Conservation (phyloP, 495 filamentous ascomycete species). For the Lasiosphaeris hirsuta region DNA sequence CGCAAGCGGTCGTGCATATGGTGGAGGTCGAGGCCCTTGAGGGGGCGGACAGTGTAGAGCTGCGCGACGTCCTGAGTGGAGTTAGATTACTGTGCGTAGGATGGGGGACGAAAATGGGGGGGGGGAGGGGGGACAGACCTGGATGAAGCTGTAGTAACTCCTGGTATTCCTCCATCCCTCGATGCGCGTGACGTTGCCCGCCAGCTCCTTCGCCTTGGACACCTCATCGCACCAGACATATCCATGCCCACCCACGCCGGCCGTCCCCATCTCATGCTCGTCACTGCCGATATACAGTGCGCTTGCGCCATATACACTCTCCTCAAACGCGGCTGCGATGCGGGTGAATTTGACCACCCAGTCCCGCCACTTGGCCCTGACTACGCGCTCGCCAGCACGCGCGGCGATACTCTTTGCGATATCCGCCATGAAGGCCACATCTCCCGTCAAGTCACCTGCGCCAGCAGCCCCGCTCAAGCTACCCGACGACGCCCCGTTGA, state of each 20-base stretch:
- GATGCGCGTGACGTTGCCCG: slow-evolving; percentile 84
- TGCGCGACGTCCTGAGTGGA: slow-evolving; percentile 56
- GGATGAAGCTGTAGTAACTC: slow-evolving; percentile 92
- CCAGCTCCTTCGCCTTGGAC: slow-evolving; percentile 77
- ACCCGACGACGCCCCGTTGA: slow-evolving; percentile 40
- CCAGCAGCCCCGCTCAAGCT: slow-evolving; percentile 13
- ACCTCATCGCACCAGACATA: slow-evolving; percentile 89
- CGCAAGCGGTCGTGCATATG: slow-evolving; percentile 91
- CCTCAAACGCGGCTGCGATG: slow-evolving; percentile 90
- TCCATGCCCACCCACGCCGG: slow-evolving; percentile 63
- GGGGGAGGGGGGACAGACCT: slow-evolving; percentile 52
- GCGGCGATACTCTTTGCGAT: slow-evolving; percentile 77
- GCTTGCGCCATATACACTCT: slow-evolving; percentile 85
- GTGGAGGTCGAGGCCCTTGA: slow-evolving; percentile 79
- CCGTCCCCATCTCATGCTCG: slow-evolving; percentile 57
- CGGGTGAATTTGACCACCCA: slow-evolving; percentile 90
- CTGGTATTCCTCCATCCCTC: slow-evolving; percentile 95
- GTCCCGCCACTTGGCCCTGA: slow-evolving; percentile 84
- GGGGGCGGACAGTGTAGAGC: slow-evolving; percentile 64
- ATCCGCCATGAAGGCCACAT: slow-evolving; percentile 83
- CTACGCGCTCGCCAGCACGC: slow-evolving; percentile 83
- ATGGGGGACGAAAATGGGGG: neutral
- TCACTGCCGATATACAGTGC: slow-evolving; percentile 85
- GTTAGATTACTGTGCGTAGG: slow-evolving; percentile 7
- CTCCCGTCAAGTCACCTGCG: slow-evolving; percentile 71